phyloP scores from a whole-genome alignment of 176 grass and related monocot genomes.

The Ensete glaucum region DNA sequence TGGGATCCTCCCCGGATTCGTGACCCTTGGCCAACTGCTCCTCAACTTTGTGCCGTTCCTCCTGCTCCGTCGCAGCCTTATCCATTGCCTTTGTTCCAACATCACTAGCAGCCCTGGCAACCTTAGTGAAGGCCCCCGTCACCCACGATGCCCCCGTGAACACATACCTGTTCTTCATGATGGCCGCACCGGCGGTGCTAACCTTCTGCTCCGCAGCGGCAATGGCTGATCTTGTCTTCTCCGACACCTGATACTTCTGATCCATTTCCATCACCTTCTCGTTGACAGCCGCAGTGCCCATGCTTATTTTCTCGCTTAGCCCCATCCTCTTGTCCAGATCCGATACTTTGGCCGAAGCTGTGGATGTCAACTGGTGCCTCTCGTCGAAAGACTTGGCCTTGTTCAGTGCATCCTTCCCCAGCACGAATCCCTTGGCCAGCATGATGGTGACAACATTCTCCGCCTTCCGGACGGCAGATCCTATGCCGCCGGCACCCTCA shows the following conservation, averaged over 20 bases:
- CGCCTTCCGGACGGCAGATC: conserved; percentile 32
- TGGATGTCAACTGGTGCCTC: conserved; percentile 30
- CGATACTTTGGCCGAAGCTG: conserved; percentile 23
- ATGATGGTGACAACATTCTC: conserved; percentile 43
- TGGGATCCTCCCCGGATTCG: background rate
- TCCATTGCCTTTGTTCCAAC: conserved; percentile 28
- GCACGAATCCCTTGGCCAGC: conserved; percentile 31
- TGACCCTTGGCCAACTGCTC: background rate
- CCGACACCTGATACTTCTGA: conserved; percentile 32
- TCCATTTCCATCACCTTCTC: conserved; percentile 30
- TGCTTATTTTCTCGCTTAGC: conserved; percentile 31
- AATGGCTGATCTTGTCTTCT: conserved; percentile 19
- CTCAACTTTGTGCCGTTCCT: background rate
- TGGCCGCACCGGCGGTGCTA: conserved; percentile 14
- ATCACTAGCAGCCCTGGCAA: conserved; percentile 27
- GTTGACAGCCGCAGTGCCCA: conserved; percentile 18
- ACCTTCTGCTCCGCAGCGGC: conserved; percentile 22
- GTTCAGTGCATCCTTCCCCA: conserved; percentile 38
- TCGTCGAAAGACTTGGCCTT: conserved; percentile 32
- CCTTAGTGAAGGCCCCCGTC: conserved; percentile 6
- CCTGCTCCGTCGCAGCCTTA: conserved; percentile 22
- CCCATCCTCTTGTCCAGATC: conserved; percentile 31
- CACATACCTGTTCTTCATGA: conserved; percentile 27
- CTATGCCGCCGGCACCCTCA: conserved; percentile 21
- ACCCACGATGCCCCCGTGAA: conserved; percentile 30